Evolutionary conservation across 208 protist species (phyloP), one percentile per base, ranked within the genome.

Genomic region (Wallacemonas sp.): DNA sequence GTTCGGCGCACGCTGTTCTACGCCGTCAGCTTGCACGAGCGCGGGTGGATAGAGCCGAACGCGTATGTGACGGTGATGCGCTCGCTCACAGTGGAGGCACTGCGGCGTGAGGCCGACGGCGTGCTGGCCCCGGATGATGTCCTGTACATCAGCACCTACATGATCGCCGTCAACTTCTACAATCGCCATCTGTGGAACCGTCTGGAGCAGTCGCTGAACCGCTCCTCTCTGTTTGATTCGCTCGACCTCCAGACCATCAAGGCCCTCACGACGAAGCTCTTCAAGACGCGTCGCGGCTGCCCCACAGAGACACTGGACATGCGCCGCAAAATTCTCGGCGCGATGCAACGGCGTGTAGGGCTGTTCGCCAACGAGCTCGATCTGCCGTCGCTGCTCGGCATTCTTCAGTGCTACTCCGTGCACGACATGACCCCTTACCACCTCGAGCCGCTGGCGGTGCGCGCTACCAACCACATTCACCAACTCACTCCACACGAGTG

Each of bases 321-420:
- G 31, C 81, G 91, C 2, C 81, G 91, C 11, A 93, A 94, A 62
- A 81, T 96, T 26, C 72, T 96, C 20, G 64, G 45, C 8, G 87
- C 87, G 1, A 91, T 96, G 86, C 72, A 72, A 32, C 81, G 79
- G 12, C 85, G 91, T 20, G 79, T 96, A 14, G 70, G 78, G 3
- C 69, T 85, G n/a, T 74, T 96, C 22, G 91, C 87, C 2, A 96
- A 96, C 64, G 91, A 96, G 44, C 92, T 92, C 65, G 91, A 96
- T 54, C 74, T 96, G 14, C 91, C 91, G 0, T 89, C 87, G 14
- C 72, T 96, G 3, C 79, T 96, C 14, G 87, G 91, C 22, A 82
- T 96, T 29, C 66, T 96, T 54, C 91, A 96, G 75, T 96, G 91
- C 68, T 96, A 96, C 76, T 85, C 88, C 11, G 82, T 82, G 16